Evolutionary conservation across 2,329 filamentous ascomycete genomes (phyloP).

Genomic region (Emydomyces testavorans): DNA sequence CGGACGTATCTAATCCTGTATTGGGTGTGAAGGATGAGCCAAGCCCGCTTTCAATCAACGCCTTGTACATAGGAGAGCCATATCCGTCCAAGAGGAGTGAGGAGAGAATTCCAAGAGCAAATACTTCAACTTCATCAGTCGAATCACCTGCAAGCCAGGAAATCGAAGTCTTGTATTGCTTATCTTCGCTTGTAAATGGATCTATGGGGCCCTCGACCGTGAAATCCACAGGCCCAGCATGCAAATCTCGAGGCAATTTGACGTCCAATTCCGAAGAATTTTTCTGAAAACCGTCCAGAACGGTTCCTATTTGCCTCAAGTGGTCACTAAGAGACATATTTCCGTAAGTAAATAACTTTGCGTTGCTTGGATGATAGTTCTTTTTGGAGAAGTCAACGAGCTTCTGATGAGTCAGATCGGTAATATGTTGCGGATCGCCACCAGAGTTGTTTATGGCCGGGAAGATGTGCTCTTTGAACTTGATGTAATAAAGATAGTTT

Average conservation of each 20-base stretch:
- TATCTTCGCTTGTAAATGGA: constrained; percentile 70
- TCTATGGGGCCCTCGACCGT: constrained; percentile 72
- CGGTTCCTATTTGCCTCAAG: constrained; percentile 62
- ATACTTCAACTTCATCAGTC: constrained; percentile 72
- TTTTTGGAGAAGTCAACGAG: constrained; percentile 77
- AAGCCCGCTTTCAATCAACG: constrained; percentile 76
- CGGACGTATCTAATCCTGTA: constrained; percentile 75
- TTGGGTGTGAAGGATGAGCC: constrained; percentile 93
- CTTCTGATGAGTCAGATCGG: constrained; percentile 84
- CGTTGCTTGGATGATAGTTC: constrained; percentile 96
- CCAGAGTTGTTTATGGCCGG: constrained; percentile 93
- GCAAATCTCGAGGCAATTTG: constrained; percentile 63
- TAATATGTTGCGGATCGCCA: constrained; percentile 91
- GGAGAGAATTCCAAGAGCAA: constrained; percentile 70
- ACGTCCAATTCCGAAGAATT: constrained; percentile 60
- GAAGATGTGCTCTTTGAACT: constrained; percentile 88
- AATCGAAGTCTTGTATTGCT: constrained; percentile 85
- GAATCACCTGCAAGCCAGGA: constrained; percentile 86
- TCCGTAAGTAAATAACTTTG: constrained; percentile 90
- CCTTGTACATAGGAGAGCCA: constrained; percentile 82
- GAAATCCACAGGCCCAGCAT: constrained; percentile 53
- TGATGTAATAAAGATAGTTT: constrained; percentile 89
- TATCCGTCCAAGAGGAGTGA: constrained; percentile 86
- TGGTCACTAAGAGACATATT: constrained; percentile 79
- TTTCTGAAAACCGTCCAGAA: constrained; percentile 61